Percentiles rank a stretch among this genome's conserved stretches.
Conservation (phyloP, 2,329 filamentous ascomycete species). For the Paecilomyces sp. region DNA sequence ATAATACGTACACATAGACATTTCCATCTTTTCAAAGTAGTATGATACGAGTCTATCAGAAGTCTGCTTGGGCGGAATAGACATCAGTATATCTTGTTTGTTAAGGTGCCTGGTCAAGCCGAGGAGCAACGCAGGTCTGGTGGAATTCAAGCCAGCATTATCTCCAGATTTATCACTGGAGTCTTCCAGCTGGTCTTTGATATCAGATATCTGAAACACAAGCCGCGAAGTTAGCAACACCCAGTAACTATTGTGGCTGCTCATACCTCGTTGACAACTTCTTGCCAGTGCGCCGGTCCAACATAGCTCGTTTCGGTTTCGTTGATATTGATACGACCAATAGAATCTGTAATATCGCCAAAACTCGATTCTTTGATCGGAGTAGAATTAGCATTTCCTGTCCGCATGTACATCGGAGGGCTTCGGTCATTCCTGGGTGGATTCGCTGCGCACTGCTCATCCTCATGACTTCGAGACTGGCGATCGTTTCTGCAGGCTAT, state of each 20-base stretch:
- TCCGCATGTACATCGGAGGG: neutral
- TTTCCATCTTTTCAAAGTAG: constrained; percentile 2
- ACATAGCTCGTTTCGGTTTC: constrained; percentile 5
- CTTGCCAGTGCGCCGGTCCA: constrained; percentile 6
- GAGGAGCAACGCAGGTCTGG: constrained; percentile 1
- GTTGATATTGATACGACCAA: constrained; percentile 4
- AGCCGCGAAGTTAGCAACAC: neutral
- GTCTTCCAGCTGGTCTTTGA: constrained; percentile 5
- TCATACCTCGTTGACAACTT: constrained; percentile 2
- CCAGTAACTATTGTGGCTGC: neutral
- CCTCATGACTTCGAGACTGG: neutral
- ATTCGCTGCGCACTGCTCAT: neutral
- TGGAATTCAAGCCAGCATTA: neutral
- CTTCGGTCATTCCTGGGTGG: neutral
- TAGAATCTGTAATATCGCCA: neutral
- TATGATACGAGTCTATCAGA: constrained; percentile 3
- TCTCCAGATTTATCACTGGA: neutral
- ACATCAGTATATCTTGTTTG: constrained; percentile 1
- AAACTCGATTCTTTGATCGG: neutral
- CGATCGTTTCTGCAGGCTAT: neutral
- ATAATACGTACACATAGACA: constrained; percentile 1
- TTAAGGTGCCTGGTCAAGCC: constrained; percentile 2
- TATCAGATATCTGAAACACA: constrained; percentile 3
- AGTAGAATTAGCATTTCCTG: neutral
- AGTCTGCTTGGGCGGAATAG: constrained; percentile 3